Evolutionary conservation across 2,329 filamentous ascomycete species (phyloP).

Genomic region (Metarhizium humberi): DNA sequence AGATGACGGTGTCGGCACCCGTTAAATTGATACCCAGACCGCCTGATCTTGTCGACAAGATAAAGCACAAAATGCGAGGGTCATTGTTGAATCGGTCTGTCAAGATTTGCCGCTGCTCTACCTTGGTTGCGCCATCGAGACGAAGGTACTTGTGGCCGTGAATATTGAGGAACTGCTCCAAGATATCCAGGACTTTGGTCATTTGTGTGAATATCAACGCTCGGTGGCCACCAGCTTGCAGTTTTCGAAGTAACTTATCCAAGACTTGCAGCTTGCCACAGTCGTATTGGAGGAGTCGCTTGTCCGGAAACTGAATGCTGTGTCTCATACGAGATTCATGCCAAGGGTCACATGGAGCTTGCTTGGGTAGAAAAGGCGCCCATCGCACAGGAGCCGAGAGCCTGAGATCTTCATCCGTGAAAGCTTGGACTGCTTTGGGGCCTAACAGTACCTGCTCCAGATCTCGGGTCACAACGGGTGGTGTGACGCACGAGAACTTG

Average conservation of each 20-base stretch:
- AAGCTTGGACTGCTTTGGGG: slow-evolving; percentile 43
- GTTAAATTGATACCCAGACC: slow-evolving; percentile 95
- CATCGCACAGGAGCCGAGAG: slow-evolving; percentile 47
- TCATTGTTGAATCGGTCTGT: slow-evolving; percentile 97
- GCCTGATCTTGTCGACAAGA: slow-evolving; percentile 87
- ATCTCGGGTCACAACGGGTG: slow-evolving; percentile 75
- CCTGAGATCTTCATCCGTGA: slow-evolving; percentile 47
- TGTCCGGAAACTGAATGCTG: slow-evolving; percentile 95
- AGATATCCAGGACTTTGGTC: slow-evolving; percentile 95
- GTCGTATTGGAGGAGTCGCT: slow-evolving; percentile 91
- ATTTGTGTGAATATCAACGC: slow-evolving; percentile 99
- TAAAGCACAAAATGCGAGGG: slow-evolving; percentile 85
- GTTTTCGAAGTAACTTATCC: slow-evolving; percentile 72
- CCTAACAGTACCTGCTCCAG: slow-evolving; percentile 61
- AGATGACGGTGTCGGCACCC: slow-evolving; percentile 94
- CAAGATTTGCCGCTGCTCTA: slow-evolving; percentile 89
- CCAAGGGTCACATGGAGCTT: slow-evolving; percentile 65
- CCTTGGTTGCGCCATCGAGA: slow-evolving; percentile 90
- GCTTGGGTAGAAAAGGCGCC: slow-evolving; percentile 47
- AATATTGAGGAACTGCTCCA: slow-evolving; percentile 96
- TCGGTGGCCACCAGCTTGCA: slow-evolving; percentile 85
- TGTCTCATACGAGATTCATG: slow-evolving; percentile 88
- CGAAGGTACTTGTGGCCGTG: slow-evolving; percentile 95
- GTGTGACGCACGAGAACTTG: slow-evolving; percentile 88
- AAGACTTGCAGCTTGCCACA: slow-evolving; percentile 92